Base-by-base conservation (phyloP, 495 filamentous ascomycete species). In the Xylaria intraflava region DNA sequence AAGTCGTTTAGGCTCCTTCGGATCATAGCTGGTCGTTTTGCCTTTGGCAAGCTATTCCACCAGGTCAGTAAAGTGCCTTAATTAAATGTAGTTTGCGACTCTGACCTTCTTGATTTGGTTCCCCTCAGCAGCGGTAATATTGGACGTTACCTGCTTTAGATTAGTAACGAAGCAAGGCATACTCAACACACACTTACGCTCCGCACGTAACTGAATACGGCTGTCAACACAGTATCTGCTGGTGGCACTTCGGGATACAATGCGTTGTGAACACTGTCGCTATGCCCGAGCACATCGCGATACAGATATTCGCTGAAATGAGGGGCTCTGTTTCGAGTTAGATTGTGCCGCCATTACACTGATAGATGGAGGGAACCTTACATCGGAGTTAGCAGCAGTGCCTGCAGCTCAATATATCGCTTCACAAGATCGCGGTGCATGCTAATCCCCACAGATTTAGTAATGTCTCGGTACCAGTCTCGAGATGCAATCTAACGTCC, bases 221-320 rank as follows among this genome's bases (percentile, higher is more conserved):
- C 90, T 14, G 85, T 83, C 24, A 96, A 79, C 26, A 75, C 69
- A 23, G 82, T 73, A 51, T 76, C 66, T 0, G 83, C 69, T 35
- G 81, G 77, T 1, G 88, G 83, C 0, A 88, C 81, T 22, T 75
- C 69, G 46, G 93, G 93, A 78, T 82, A 98, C 55, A 73, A 72
- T 22, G 84, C 88, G 58, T 81, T 82, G 73, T 96, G 91, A 65
- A 97, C 82, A 2, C 86, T 87, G 38, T 75, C 70, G 44, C 75
- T 57, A 73, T 95, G 86, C 55, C 83, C 78, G 53, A 98, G 83
- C 10, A 96, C 78, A 69, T 96, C 90, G 33, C 83, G 80, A 88
- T 89, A 97, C 62, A 98, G 81, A 66, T 94, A 88, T 61, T 97
- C 93, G 46, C 89, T 77, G 87, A 90, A 98, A 73, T 98, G 93